Conservation (phyloP, 148 eudicot species). For the Agrostemma githago region DNA sequence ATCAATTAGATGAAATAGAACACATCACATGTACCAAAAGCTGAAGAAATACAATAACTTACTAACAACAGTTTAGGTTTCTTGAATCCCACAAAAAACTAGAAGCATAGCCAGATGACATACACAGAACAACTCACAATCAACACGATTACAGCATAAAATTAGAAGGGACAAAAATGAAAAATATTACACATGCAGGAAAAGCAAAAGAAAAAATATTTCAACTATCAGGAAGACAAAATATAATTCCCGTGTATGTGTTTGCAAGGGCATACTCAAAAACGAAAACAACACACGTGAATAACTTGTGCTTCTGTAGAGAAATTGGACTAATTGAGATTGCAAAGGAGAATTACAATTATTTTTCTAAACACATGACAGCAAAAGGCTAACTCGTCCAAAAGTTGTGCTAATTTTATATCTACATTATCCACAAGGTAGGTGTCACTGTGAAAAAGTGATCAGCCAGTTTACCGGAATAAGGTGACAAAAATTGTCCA, state of each 20-base stretch:
- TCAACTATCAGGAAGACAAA: not conserved
- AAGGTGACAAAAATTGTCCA: no score
- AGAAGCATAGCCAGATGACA: not conserved
- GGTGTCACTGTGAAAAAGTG: not conserved
- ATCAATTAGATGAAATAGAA: not conserved
- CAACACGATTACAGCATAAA: no score
- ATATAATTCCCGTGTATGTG: not conserved
- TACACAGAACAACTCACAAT: not conserved
- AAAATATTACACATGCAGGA: not conserved
- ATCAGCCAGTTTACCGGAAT: no score
- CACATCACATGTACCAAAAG: not conserved
- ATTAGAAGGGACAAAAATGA: no score
- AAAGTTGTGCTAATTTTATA: not conserved
- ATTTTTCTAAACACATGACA: not conserved
- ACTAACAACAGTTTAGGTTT: not conserved
- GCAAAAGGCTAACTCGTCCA: not conserved
- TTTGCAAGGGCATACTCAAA: not conserved
- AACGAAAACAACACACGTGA: not conserved
- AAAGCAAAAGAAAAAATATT: not conserved
- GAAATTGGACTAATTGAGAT: not conserved
- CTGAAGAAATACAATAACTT: not conserved
- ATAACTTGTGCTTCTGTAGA: not conserved
- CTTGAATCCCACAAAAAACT: not conserved
- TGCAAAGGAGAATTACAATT: not conserved
- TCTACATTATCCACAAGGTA: not conserved